These are phyloP conservation scores for Ensete ventricosum DNA, from an alignment of 176 grass and related monocot genomes.

Conservation along the genomic window DNA sequence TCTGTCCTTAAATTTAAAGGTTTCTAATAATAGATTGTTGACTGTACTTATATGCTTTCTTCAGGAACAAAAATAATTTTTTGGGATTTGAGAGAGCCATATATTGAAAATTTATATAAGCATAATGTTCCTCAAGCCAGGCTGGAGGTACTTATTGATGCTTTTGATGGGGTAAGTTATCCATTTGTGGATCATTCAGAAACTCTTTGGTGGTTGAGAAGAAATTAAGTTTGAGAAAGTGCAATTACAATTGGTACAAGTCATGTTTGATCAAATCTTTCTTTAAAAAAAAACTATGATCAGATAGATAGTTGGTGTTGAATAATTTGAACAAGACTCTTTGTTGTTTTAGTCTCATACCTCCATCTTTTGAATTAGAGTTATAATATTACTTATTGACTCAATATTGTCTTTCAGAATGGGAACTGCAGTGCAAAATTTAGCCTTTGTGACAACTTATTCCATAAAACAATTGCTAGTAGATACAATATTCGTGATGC, in stretches of 20 bases:
- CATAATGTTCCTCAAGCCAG: slow-evolving; percentile 54
- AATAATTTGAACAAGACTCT: background rate
- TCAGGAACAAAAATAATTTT: slow-evolving; percentile 90
- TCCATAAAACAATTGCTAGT: background rate
- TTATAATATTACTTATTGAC: background rate
- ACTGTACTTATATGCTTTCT: slow-evolving; percentile 14
- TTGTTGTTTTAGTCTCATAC: background rate
- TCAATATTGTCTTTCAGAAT: background rate
- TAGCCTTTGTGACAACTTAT: background rate
- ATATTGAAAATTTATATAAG: slow-evolving; percentile 91
- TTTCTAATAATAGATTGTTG: slow-evolving; percentile 16
- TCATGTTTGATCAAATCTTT: too few relatives aligned
- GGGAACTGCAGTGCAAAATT: background rate
- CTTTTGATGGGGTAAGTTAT: slow-evolving; percentile 70
- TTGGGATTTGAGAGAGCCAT: slow-evolving; percentile 85
- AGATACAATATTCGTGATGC: too few relatives aligned
- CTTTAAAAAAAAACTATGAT: background rate
- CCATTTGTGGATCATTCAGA: slow-evolving; percentile 15
- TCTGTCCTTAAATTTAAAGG: slow-evolving; percentile 12
- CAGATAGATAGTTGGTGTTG: background rate
- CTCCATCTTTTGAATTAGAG: background rate
- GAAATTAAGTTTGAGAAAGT: background rate
- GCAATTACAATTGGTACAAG: background rate
- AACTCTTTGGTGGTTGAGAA: background rate
- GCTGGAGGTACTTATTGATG: slow-evolving; percentile 57